Percentiles rank a stretch among this genome's conserved stretches.
phyloP scores from a whole-genome alignment of 352 stramenopile genomes.

The Thalassiosira ordinaria region DNA sequence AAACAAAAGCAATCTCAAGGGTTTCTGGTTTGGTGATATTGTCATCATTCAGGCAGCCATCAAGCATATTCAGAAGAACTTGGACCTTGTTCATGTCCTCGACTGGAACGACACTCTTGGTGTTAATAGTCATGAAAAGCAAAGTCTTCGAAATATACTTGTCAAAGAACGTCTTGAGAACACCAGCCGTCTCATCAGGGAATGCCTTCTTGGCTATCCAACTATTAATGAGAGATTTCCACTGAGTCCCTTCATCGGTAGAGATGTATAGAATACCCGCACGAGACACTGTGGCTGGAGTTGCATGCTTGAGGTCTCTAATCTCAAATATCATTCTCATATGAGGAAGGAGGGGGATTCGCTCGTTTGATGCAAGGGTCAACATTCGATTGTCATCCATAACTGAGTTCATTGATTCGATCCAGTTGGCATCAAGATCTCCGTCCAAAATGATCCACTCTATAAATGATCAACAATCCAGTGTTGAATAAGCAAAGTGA shows the following conservation, averaged over 20 bases:
- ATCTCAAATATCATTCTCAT: constrained; percentile 98
- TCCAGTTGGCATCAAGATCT: constrained; percentile 93
- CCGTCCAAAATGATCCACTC: constrained; percentile 92
- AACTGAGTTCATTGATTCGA: constrained; percentile 91
- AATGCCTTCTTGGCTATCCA: constrained; percentile 91
- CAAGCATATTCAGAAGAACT: constrained; percentile 94
- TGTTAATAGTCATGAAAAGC: constrained; percentile 91
- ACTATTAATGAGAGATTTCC: constrained; percentile 94
- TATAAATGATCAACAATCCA: no score
- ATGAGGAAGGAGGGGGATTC: constrained; percentile 91
- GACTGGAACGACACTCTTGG: constrained; percentile 93
- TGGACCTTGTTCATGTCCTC: constrained; percentile 93
- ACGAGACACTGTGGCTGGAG: constrained; percentile 93
- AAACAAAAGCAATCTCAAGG: constrained; percentile 95
- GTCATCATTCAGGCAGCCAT: constrained; percentile 89
- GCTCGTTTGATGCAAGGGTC: constrained; percentile 95
- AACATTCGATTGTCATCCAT: constrained; percentile 89
- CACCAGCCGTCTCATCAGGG: constrained; percentile 88
- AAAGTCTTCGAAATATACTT: constrained; percentile 94
- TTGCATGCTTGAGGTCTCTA: constrained; percentile 93
- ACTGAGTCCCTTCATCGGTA: constrained; percentile 91
- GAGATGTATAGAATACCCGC: constrained; percentile 95
- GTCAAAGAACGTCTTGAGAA: constrained; percentile 91
- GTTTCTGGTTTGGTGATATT: constrained; percentile 87
- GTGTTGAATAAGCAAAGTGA: no score